Conservation (phyloP, 1,139 yeast species). For the Wickerhamiella pararugosa region DNA sequence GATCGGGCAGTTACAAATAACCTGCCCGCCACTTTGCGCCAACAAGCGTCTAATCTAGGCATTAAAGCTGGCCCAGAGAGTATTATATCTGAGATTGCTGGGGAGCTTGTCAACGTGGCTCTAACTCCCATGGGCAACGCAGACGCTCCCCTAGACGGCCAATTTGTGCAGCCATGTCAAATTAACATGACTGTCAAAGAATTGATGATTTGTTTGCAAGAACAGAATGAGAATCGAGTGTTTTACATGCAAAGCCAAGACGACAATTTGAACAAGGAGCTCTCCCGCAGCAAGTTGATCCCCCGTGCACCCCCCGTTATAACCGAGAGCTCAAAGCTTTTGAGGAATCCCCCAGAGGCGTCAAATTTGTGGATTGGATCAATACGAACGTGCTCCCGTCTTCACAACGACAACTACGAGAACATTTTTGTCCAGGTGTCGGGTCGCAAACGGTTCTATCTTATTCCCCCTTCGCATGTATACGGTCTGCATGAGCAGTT, state of each 20-base stretch:
- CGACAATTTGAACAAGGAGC: conserved; percentile 21
- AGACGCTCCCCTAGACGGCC: conserved; percentile 24
- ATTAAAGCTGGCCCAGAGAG: not conserved
- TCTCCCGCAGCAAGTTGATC: conserved; percentile 14
- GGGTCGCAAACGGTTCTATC: conserved; percentile 24
- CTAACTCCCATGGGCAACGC: conserved; percentile 28
- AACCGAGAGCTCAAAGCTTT: conserved; percentile 18
- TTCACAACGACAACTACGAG: conserved; percentile 29
- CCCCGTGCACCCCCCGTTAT: conserved; percentile 12
- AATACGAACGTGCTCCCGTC: conserved; percentile 23
- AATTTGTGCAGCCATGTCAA: conserved; percentile 24
- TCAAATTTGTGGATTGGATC: conserved; percentile 30
- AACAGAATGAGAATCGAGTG: conserved; percentile 12
- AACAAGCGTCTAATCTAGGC: not conserved
- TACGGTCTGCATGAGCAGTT: conserved; percentile 21
- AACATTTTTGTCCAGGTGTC: conserved; percentile 25
- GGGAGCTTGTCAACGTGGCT: conserved; percentile 20
- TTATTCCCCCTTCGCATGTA: conserved; percentile 25
- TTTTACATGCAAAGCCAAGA: conserved; percentile 29
- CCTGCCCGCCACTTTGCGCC: conserved; percentile 1
- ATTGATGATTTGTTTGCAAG: conserved; percentile 16
- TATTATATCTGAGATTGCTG: not conserved
- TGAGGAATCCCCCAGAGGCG: conserved; percentile 24
- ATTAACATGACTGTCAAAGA: conserved; percentile 17
- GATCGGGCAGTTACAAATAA: not conserved